A percentile compares a stretch with the other conserved stretches of the same genome.
phyloP scores from a whole-genome alignment of 768 basidiomycete genomes.

The Suillus alpinus region DNA sequence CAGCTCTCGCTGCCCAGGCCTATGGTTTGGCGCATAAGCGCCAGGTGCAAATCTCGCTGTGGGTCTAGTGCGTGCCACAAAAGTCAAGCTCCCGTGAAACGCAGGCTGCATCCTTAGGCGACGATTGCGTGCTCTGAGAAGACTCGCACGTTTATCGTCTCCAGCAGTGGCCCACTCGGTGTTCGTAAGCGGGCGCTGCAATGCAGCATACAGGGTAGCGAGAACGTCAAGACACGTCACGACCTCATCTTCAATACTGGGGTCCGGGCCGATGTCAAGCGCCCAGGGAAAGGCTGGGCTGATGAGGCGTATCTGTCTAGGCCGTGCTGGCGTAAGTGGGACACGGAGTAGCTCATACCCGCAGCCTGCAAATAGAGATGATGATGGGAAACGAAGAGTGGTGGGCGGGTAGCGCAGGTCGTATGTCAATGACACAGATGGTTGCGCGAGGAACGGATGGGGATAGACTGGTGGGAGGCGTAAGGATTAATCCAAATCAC shows the following conservation, averaged over 20 bases:
- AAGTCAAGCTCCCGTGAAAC: too few species aligned
- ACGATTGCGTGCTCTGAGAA: neutral
- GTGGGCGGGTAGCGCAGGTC: slow-evolving; percentile 1
- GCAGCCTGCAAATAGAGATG: neutral
- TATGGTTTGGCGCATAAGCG: neutral
- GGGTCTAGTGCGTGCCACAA: too few species aligned
- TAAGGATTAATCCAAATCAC: neutral
- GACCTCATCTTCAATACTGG: neutral
- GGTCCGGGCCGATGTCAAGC: slow-evolving; percentile 1
- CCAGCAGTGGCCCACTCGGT: slow-evolving; percentile 5
- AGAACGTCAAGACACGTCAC: slow-evolving; percentile 8
- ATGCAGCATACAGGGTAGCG: slow-evolving; percentile 1
- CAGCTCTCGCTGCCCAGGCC: neutral
- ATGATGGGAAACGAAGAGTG: neutral
- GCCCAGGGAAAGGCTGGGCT: slow-evolving; percentile 7
- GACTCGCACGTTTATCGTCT: neutral
- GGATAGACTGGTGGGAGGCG: neutral
- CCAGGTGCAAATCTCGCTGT: too few species aligned
- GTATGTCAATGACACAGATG: neutral
- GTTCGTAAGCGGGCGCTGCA: slow-evolving; percentile 4
- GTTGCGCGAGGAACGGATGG: neutral
- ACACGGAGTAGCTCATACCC: neutral
- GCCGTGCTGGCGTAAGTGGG: neutral
- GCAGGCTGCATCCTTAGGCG: neutral
- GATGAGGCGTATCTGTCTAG: slow-evolving; percentile 2